Base-by-base conservation (phyloP, 345 rosid species). In the Syzygium oleosum region DNA sequence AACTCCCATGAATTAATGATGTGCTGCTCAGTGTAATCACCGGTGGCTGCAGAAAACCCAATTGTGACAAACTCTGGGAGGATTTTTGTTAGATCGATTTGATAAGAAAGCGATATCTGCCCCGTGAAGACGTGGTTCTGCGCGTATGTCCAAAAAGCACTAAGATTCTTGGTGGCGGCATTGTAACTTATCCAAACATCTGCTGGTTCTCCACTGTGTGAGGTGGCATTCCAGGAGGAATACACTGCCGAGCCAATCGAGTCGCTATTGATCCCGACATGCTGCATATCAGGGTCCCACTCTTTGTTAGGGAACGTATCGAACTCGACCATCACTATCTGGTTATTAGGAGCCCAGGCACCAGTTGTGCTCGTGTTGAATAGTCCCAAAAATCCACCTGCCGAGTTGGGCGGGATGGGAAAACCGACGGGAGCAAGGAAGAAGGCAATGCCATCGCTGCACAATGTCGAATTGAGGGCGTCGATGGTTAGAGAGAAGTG, bases 231-330 rank as follows among this genome's bases (percentile, higher is more conserved):
- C 87, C 87, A 89, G 23, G 16, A 7, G 12, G 61, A 9, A 16
- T 11, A 21, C 51, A 16, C 58, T 10, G 22, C 52, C 16, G 89
- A 87, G 3, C 2, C 3, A 27, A 89, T 38, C 3, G 87, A 89
- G 80, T 85, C 51, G 25, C 9, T 29, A 34, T 89, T 89, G 89
- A 89, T 89, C 38, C 90, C 91, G n/a, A 90, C 85, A 79, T 90
- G 91, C 65, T 41, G 21, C 49, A n/a, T 1, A 5, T 5, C 9
- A 46, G 88, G 91, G 84, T 90, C 90, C 84, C 34, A 88, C 4
- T 0, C 84, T 6, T 2, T 5, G 77, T 90, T 56, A 5, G 43
- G n/a, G 56, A 17, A 63, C 1, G 91, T 52, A 46, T 90, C 91
- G 58, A 90, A 90, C 54, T 90, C 88, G 41, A 88, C 86, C 22